These are phyloP conservation scores for Suhomyces prunicola DNA, from an alignment of 805 yeast species.

Conservation along the genomic window DNA sequence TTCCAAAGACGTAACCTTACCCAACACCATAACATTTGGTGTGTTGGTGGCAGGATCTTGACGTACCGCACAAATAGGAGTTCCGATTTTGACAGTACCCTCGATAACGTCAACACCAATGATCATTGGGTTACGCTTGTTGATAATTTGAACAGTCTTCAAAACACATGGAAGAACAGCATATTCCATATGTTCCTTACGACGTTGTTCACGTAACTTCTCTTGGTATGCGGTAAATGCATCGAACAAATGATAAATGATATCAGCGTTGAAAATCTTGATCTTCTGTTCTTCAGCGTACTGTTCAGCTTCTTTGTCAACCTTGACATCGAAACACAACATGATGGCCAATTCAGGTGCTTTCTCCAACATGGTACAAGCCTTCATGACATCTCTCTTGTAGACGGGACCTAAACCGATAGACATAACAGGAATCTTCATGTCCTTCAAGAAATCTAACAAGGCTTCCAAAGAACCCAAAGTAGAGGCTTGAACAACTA, in stretches of 20 bases:
- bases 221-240: constrained; percentile 89
- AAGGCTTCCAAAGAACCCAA: constrained; percentile 97
- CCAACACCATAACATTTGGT: constrained; percentile 67
- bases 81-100: constrained; percentile 85
- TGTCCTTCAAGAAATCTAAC: constrained; percentile 92
- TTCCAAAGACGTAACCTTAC: constrained; percentile 89
- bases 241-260: constrained; percentile 95
- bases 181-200: constrained; percentile 80
- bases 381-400: constrained; percentile 98
- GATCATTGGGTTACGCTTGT: constrained; percentile 98
- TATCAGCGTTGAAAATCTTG: constrained; percentile 91
- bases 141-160: constrained; percentile 92
- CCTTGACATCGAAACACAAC: constrained; percentile 96
- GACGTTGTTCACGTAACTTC: constrained; percentile 82
- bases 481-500: constrained; percentile 96
- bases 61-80: constrained; percentile 94
- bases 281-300: constrained; percentile 93
- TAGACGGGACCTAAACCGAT: constrained; percentile 97
- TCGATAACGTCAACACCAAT: constrained; percentile 97
- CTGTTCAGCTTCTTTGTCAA: constrained; percentile 98
- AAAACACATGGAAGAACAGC: constrained; percentile 96
- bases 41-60: constrained; percentile 81
- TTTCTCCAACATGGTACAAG: constrained; percentile 93
- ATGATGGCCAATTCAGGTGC: constrained; percentile 96
- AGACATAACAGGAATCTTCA: constrained; percentile 99